Conservation (phyloP, 805 yeast species). For the Candida manassasensis region DNA sequence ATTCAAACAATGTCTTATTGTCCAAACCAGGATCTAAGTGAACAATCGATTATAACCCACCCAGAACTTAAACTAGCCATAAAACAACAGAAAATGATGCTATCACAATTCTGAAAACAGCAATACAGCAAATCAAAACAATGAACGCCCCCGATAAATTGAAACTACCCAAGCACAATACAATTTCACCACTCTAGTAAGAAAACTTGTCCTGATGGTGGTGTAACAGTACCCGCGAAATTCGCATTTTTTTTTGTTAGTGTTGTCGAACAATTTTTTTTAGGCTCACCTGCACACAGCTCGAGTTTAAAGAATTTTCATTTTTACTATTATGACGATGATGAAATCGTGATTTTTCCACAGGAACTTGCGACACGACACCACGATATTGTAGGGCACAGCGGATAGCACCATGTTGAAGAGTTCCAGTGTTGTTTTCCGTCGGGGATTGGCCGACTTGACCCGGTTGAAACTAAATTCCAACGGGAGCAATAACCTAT, state of each 20-base stretch:
- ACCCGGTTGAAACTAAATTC: slow-evolving; percentile 64
- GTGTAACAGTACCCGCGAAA: neutral
- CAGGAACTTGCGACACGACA: no score
- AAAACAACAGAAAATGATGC: neutral
- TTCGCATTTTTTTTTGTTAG: neutral
- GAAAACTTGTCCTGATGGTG: no score
- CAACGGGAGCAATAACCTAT: slow-evolving; percentile 49
- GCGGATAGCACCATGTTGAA: neutral
- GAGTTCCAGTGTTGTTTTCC: neutral
- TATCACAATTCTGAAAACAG: neutral
- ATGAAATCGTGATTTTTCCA: no score
- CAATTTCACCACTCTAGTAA: neutral
- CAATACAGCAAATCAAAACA: neutral
- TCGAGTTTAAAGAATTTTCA: no score
- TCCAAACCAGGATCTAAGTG: no score
- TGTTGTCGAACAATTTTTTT: slow-evolving; percentile 3
- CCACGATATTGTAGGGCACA: no score
- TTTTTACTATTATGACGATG: no score
- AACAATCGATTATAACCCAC: no score
- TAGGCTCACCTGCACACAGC: neutral
- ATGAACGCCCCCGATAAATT: neutral
- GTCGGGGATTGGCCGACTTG: slow-evolving; percentile 33
- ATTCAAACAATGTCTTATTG: no score
- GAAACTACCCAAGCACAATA: neutral
- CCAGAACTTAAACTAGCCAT: no score